Evolutionary conservation across 2,329 filamentous ascomycete species (phyloP).

Genomic region (Raffaelea deltoideospora): DNA sequence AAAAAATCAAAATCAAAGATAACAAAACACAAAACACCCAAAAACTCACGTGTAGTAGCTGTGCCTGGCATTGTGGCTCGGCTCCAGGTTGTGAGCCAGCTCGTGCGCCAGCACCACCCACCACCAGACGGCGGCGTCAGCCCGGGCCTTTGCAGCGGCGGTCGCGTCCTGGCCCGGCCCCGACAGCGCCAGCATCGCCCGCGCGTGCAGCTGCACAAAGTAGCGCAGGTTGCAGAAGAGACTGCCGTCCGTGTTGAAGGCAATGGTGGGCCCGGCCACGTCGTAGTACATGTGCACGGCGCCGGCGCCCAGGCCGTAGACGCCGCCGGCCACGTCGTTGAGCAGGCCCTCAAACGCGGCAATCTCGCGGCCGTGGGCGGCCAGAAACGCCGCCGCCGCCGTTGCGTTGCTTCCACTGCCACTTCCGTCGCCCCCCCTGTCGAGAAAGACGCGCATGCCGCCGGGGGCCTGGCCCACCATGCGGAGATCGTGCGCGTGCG

Average conservation of each 20-base stretch:
- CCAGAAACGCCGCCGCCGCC: slow-evolving; percentile 42
- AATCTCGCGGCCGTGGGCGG: slow-evolving; percentile 43
- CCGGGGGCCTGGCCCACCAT: slow-evolving; percentile 55
- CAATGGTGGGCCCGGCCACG: slow-evolving; percentile 63
- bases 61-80: slow-evolving; percentile 61
- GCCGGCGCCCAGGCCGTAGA: slow-evolving; percentile 56
- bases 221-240: slow-evolving; percentile 91
- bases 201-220: slow-evolving; percentile 63
- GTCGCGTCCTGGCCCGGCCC: not conserved
- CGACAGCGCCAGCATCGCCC: slow-evolving; percentile 19
- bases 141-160: slow-evolving; percentile 10
- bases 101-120: slow-evolving; percentile 71
- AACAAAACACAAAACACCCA: not conserved
- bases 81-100: slow-evolving; percentile 82
- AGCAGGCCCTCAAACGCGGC: slow-evolving; percentile 56
- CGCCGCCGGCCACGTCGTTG: slow-evolving; percentile 46
- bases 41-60: slow-evolving; percentile 59
- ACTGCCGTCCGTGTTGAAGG: slow-evolving; percentile 76
- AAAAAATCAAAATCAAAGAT: no score
- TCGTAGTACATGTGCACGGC: slow-evolving; percentile 83
- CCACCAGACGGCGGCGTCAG: slow-evolving; percentile 21
- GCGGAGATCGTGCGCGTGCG: slow-evolving; percentile 55
- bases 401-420: no score
- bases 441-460: slow-evolving; percentile 59
- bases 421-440: slow-evolving; percentile 27